Conservation (phyloP, 2,329 filamentous ascomycete species). For the Xenosphaeropsis pyriputrescens region DNA sequence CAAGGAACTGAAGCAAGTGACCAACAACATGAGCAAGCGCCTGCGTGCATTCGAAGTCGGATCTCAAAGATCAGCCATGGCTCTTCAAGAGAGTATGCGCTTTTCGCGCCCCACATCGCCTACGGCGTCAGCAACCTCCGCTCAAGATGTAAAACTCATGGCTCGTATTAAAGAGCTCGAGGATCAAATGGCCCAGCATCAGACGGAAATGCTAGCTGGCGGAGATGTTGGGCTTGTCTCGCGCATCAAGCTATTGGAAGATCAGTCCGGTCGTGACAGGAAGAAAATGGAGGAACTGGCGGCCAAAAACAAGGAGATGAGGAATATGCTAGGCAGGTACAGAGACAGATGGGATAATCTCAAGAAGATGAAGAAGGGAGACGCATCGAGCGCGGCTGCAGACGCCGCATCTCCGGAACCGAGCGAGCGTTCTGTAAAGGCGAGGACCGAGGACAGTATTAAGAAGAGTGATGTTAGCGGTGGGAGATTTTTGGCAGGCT, state of each 20-base stretch:
- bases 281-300: slow-evolving; percentile 49
- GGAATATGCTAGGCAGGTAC: slow-evolving; percentile 37
- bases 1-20: slow-evolving; percentile 65
- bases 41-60: slow-evolving; percentile 90
- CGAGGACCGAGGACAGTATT: too few species aligned
- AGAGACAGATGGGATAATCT: slow-evolving; percentile 53
- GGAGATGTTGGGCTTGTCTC: slow-evolving; percentile 25
- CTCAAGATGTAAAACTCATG: slow-evolving; percentile 1
- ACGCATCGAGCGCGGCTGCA: slow-evolving; percentile 13
- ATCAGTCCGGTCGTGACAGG: slow-evolving; percentile 40
- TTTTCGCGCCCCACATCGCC: slow-evolving; percentile 43
- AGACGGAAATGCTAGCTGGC: slow-evolving; percentile 7
- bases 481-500: not conserved
- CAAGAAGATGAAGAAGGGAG: slow-evolving; percentile 44
- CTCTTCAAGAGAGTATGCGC: slow-evolving; percentile 72
- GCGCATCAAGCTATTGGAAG: slow-evolving; percentile 44
- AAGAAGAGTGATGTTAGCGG: not conserved
- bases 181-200: not conserved
- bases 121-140: slow-evolving; percentile 15
- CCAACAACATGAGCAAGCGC: slow-evolving; percentile 74
- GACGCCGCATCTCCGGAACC: not conserved
- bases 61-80: slow-evolving; percentile 74
- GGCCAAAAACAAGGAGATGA: slow-evolving; percentile 44
- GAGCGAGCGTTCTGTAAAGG: too few species aligned
- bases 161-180: too few species aligned